Percentiles rank a stretch among this genome's conserved stretches.
These are phyloP conservation scores for Cynara cardunculus DNA, from an alignment of 129 eudicot genomes.

Conservation along the genomic window DNA sequence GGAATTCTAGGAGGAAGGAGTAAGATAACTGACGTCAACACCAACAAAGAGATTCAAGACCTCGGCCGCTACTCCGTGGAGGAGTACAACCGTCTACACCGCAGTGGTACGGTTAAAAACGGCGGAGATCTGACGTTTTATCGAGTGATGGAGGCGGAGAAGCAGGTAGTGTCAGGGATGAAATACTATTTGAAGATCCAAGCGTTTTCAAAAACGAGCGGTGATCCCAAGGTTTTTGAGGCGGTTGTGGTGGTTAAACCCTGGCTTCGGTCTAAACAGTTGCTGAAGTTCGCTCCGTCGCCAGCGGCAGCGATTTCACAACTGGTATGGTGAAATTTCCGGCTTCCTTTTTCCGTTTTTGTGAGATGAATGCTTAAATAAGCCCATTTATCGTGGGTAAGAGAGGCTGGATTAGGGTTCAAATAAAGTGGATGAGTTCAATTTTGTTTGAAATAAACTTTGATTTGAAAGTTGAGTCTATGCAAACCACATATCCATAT, in stretches of 20 bases:
- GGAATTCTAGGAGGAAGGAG: constrained; percentile 42
- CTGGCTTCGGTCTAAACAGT: constrained; percentile 43
- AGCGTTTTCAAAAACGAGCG: constrained; percentile 22
- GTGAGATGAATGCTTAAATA: background rate
- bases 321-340: background rate
- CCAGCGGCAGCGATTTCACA: background rate
- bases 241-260: constrained; percentile 64
- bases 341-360: background rate
- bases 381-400: background rate
- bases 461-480: background rate
- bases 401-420: background rate
- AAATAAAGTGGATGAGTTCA: background rate
- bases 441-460: background rate
- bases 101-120: background rate
- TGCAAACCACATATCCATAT: background rate
- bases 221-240: constrained; percentile 28
- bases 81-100: constrained; percentile 37
- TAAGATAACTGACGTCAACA: constrained; percentile 33
- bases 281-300: constrained; percentile 46
- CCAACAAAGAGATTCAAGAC: constrained; percentile 50
- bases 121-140: constrained; percentile 28
- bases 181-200: constrained; percentile 55
- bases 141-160: constrained; percentile 65
- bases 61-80: constrained; percentile 53
- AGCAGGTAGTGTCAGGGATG: constrained; percentile 70